Evolutionary conservation across 1,284 basidiomycete genomes (phyloP).

Genomic region (Fomitopsis schrenkii): DNA sequence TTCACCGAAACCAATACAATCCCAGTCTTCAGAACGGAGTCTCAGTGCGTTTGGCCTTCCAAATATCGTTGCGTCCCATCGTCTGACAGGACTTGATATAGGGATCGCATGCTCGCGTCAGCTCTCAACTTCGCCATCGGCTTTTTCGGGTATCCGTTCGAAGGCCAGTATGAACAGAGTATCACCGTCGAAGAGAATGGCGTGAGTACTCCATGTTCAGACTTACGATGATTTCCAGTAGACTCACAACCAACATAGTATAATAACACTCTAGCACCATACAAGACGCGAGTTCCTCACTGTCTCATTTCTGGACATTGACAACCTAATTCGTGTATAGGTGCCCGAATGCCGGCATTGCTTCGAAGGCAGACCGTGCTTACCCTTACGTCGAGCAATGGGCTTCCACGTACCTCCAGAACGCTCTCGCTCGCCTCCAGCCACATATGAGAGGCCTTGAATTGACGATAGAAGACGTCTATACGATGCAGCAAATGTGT

Average conservation of each 20-base stretch:
- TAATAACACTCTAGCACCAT: slow-evolving; percentile 79
- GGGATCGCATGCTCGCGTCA: slow-evolving; percentile 81
- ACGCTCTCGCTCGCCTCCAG: slow-evolving; percentile 63
- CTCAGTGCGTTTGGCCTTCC: slow-evolving; percentile 50
- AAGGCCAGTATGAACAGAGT: slow-evolving; percentile 76
- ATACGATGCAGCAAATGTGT: slow-evolving; percentile 74
- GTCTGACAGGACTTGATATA: slow-evolving; percentile 25
- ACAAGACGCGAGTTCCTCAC: slow-evolving; percentile 49
- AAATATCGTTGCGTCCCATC: slow-evolving; percentile 11
- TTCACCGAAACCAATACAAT: slow-evolving; percentile 69
- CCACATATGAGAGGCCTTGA: slow-evolving; percentile 59
- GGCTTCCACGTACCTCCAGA: slow-evolving; percentile 67
- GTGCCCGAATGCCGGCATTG: slow-evolving; percentile 56
- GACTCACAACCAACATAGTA: slow-evolving; percentile 36
- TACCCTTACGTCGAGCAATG: slow-evolving; percentile 56
- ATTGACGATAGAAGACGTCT: slow-evolving; percentile 69
- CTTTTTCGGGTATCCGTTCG: slow-evolving; percentile 81
- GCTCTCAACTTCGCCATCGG: slow-evolving; percentile 84
- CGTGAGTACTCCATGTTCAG: slow-evolving; percentile 36
- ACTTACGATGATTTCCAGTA: neutral
- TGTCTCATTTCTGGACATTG: neutral
- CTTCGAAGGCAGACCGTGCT: slow-evolving; percentile 51
- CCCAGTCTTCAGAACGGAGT: slow-evolving; percentile 87
- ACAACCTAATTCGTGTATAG: slow-evolving; percentile 24
- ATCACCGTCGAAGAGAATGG: slow-evolving; percentile 72